These are phyloP conservation scores for Penicillium angulare DNA, from an alignment of 495 filamentous ascomycete species.

Conservation along the genomic window DNA sequence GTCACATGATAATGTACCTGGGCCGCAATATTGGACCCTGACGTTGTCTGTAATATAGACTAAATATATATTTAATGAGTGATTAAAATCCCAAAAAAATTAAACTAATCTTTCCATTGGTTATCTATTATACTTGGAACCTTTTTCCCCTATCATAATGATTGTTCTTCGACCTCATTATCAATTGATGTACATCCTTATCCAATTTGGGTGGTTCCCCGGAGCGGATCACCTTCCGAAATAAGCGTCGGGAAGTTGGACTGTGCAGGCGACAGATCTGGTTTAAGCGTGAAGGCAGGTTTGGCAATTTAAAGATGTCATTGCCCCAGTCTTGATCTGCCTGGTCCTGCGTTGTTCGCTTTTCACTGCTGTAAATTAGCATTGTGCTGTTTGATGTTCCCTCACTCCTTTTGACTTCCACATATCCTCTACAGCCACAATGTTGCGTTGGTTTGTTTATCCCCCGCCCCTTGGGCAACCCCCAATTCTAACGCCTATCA, in stretches of 20 bases:
- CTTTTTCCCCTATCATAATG: too few species aligned
- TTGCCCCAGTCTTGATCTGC: slow-evolving; percentile 4
- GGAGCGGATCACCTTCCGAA: not conserved
- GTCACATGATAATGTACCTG: not conserved
- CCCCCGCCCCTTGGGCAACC: not conserved
- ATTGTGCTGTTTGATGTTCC: not conserved
- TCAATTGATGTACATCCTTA: too few species aligned
- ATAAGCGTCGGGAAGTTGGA: not conserved
- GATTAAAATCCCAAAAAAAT: too few species aligned
- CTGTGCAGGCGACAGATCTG: not conserved
- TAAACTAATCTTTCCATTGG: too few species aligned
- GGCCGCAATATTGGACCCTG: too few species aligned
- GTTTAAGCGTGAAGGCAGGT: slow-evolving; percentile 8
- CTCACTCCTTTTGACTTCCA: slow-evolving; percentile 1
- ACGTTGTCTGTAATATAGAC: too few species aligned
- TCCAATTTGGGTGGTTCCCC: too few species aligned
- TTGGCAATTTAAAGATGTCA: slow-evolving; percentile 30
- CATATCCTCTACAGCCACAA: slow-evolving; percentile 15
- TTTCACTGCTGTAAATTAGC: not conserved
- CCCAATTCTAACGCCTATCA: not conserved
- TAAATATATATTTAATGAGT: too few species aligned
- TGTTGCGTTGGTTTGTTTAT: slow-evolving; percentile 46
- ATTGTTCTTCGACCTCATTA: too few species aligned
- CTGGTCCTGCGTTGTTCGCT: not conserved
- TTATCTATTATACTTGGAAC: too few species aligned